Base-by-base conservation (phyloP, 208 protist species). In the Herpetomonas samuelpessoai region DNA sequence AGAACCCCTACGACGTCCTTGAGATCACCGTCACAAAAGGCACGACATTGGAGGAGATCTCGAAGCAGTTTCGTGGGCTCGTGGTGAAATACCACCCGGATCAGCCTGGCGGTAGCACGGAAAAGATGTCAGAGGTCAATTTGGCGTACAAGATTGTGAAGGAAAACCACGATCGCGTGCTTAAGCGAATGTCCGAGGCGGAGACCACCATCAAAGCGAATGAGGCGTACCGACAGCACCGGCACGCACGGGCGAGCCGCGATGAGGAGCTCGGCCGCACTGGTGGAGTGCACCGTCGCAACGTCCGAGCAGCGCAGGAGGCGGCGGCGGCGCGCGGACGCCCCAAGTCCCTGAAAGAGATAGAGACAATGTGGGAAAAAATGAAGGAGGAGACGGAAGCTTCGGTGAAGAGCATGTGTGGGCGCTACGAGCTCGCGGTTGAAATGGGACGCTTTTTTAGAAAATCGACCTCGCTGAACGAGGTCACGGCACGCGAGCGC, bases 1-100 rank as follows among this genome's bases (percentile, higher is more conserved):
- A 78, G 26, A 96, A 96, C 65, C 91, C 91, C 14, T 96, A 96
- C 62, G 86, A 93, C 67, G 88, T 96, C 35, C 79, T 96, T 26
- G 81, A 96, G 58, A 63, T 96, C 21, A 86, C 83, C 16, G 74
- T 93, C 7, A 89, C 79, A 1, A 72, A 66, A 18, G 59, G 79
- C 38, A 88, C 86, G 22, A 83, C 79, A n/a, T 27, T 93, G 1
- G 84, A 93, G 27, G 86, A 94, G 29, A 69, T 96, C 19, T 87
- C 88, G 30, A 94, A 93, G 64, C 86, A 93, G 68, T 95, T 91
- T 52, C 76, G 87, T 26, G 74, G 79, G 12, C 73, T 96, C 51
- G 91, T 95, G 19, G 78, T 92, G 51, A 72, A 88, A 59, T 83
- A 90, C 55, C 91, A 96, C 68, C 91, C 91, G 26, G 91, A 96